Percentiles rank a stretch among this genome's conserved stretches.
These are phyloP conservation scores for Gnomoniopsis sp. DNA, from an alignment of 2,329 filamentous ascomycete species.

Conservation along the genomic window DNA sequence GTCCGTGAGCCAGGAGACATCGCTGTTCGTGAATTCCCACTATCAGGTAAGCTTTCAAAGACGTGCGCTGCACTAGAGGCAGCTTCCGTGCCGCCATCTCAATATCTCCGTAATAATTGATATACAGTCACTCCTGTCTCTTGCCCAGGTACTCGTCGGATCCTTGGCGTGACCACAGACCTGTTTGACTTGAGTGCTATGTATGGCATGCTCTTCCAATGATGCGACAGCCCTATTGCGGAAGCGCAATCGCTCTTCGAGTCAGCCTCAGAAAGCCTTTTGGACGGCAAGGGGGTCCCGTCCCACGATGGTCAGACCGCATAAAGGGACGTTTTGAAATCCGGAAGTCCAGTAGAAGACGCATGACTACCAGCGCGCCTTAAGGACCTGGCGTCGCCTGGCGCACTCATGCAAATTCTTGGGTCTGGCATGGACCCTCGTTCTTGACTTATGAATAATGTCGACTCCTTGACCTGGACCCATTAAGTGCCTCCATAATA, in stretches of 20 bases:
- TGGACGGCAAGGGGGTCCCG: not conserved
- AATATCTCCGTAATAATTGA: not conserved
- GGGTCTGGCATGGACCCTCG: not conserved
- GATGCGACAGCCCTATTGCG: not conserved
- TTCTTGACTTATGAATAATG: not conserved
- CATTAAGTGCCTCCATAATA: not conserved
- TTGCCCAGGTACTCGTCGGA: not conserved
- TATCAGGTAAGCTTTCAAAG: not conserved
- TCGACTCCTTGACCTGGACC: not conserved
- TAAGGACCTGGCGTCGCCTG: not conserved
- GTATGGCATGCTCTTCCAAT: not conserved
- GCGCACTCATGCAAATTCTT: slow-evolving; percentile 2
- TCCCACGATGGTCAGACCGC: not conserved
- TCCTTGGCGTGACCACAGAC: not conserved
- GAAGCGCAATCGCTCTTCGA: not conserved
- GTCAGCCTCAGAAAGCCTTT: not conserved
- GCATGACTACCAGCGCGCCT: slow-evolving; percentile 1
- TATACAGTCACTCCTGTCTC: no score
- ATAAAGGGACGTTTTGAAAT: not conserved
- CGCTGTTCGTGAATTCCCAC: not conserved
- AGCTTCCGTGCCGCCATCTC: not conserved
- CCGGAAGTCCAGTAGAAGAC: not conserved
- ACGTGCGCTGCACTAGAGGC: not conserved
- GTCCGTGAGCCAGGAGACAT: not conserved
- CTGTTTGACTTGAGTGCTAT: not conserved